These are phyloP conservation scores for Spathaspora girioi DNA, from an alignment of 805 yeast genomes.

Conservation along the genomic window DNA sequence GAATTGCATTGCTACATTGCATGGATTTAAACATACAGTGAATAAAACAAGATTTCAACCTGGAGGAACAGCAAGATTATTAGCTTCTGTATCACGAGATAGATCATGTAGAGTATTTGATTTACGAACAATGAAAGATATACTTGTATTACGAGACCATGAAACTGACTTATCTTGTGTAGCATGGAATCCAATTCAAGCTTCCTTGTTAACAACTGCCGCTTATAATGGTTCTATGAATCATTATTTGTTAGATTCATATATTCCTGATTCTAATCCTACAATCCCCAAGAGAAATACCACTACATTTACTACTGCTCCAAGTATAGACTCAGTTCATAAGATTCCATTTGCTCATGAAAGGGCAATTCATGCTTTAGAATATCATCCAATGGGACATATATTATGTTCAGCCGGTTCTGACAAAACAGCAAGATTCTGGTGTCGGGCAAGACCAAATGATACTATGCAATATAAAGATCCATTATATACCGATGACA, in stretches of 20 bases:
- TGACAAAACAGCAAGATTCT: constrained; percentile 87
- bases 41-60: constrained; percentile 83
- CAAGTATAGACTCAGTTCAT: constrained; percentile 44
- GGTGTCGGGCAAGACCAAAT: constrained; percentile 91
- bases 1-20: constrained; percentile 70
- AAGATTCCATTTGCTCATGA: constrained; percentile 90
- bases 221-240: constrained; percentile 85
- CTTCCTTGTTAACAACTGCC: constrained; percentile 76
- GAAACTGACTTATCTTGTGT: constrained; percentile 83
- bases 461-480: constrained; percentile 82
- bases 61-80: constrained; percentile 61
- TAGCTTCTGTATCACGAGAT: constrained; percentile 88
- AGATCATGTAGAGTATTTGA: constrained; percentile 86
- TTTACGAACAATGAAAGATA: constrained; percentile 76
- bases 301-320: not conserved
- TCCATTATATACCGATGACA: constrained; percentile 65
- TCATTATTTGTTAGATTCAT: constrained; percentile 64
- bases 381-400: constrained; percentile 94
- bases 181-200: constrained; percentile 91
- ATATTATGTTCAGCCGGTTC: constrained; percentile 88
- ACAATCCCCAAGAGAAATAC: constrained; percentile 8
- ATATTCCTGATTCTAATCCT: constrained; percentile 31
- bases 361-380: constrained; percentile 83
- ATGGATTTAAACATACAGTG: constrained; percentile 94
- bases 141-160: constrained; percentile 68